Percentiles rank a stretch among this genome's conserved stretches.
These are phyloP conservation scores for Afroboletus lepidellus DNA, from an alignment of 1,284 basidiomycete species.

Conservation along the genomic window DNA sequence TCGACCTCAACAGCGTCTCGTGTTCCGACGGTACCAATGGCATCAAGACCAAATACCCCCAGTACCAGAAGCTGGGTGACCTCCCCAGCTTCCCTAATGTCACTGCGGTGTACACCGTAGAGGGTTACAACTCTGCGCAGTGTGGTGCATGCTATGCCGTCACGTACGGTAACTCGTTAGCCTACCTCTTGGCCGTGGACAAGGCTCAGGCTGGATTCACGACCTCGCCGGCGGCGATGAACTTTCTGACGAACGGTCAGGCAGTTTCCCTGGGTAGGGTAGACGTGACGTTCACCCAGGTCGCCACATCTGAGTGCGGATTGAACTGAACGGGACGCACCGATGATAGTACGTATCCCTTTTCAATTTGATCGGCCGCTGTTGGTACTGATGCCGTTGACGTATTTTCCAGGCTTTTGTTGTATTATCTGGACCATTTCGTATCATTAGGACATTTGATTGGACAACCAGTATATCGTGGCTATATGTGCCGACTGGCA, in stretches of 20 bases:
- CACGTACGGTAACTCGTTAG: neutral
- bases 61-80: constrained; percentile 33
- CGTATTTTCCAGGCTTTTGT: neutral
- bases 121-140: neutral
- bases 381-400: neutral
- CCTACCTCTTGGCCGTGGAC: constrained; percentile 5
- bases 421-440: neutral
- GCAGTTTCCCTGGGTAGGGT: neutral
- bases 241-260: neutral
- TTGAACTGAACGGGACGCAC: neutral
- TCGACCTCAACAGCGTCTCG: constrained; percentile 29
- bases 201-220: neutral
- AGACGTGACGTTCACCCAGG: neutral
- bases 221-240: constrained; percentile 1
- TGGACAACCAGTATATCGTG: neutral
- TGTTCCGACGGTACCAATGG: constrained; percentile 36
- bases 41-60: constrained; percentile 19
- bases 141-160: constrained; percentile 2
- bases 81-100: constrained; percentile 34
- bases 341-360: neutral
- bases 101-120: constrained; percentile 29
- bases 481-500: neutral
- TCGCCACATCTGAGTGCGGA: neutral
- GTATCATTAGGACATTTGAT: neutral
- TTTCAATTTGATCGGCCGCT: neutral